Evolutionary conservation across 306 rosid species (phyloP), one percentile per base, ranked within the genome.

Genomic region (Pterocarpus macrocarpus): DNA sequence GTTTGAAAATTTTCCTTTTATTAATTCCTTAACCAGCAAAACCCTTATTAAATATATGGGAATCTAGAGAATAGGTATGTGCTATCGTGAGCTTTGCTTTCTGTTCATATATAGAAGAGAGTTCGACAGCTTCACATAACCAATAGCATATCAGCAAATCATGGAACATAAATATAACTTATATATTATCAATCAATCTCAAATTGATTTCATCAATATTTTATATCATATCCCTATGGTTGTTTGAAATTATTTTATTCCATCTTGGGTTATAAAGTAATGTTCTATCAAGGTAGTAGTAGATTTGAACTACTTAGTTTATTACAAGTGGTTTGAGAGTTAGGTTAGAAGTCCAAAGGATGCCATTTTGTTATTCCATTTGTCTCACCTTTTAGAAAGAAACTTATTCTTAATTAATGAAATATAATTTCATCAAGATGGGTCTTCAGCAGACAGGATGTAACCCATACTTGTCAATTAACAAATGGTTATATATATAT

Each of bases 301-400:
- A 17, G 50, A 45, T 43, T 50, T 73, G 61, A 70, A 28, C 30
- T 71, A 38, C 68, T 57, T 78, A 85, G 11, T 73, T 58, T 59
- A 73, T 58, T 49, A 9, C 88, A 73, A 67, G 84, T 78, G 86
- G 84, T 52, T 28, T 59, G 12, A 33, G 41, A 66, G 77, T 85
- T 81, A 47, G 81, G 83, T 67, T 67, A 49, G 66, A 66, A 72
- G 74, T 73, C 49, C 66, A 2, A 2, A 45, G 50, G 4, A 70
- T 44, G 49, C 64, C 3, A 49, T 33, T 65, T 71, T 45, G 13
- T 72, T 13, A 49, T 62, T 44, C 10, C 47, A 55, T 30, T 12
- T 52, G 57, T 70, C 67, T 58, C 64, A 56, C 33, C 72, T 8
- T 36, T 8, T 41, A 11, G 1, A 61, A 66, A 13, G 36, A 57